Percentiles rank a stretch among this genome's conserved stretches.
phyloP scores from a whole-genome alignment of 2,329 filamentous ascomycete genomes.

The Penicillium aurantiogriseum region DNA sequence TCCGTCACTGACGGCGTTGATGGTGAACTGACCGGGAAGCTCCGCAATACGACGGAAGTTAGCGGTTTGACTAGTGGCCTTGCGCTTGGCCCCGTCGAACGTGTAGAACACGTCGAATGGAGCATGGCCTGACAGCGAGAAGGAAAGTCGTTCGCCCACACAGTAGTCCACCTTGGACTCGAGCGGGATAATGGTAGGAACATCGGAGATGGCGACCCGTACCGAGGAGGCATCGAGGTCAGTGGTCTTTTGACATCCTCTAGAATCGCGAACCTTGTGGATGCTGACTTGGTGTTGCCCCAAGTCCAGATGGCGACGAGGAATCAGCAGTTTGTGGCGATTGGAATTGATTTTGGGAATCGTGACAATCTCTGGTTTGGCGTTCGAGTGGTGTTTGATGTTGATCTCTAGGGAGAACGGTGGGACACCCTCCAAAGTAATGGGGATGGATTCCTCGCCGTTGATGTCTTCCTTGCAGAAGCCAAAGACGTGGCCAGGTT shows the following conservation, averaged over 20 bases:
- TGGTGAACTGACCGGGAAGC: constrained; percentile 80
- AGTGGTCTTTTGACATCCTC: constrained; percentile 79
- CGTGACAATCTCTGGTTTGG: constrained; percentile 74
- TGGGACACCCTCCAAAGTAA: constrained; percentile 75
- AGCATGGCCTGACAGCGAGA: constrained; percentile 83
- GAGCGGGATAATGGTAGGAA: constrained; percentile 83
- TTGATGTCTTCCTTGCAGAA: constrained; percentile 85
- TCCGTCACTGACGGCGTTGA: constrained; percentile 82
- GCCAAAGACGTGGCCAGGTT: constrained; percentile 89
- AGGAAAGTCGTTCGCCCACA: constrained; percentile 90
- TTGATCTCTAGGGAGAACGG: constrained; percentile 91
- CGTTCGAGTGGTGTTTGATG: constrained; percentile 84
- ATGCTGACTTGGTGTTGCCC: constrained; percentile 89
- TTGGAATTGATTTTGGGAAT: constrained; percentile 76
- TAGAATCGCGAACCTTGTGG: constrained; percentile 81
- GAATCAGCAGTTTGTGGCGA: constrained; percentile 77
- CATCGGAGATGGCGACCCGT: constrained; percentile 88
- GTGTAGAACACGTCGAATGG: constrained; percentile 93
- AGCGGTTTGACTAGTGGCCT: constrained; percentile 68
- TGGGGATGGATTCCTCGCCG: constrained; percentile 82
- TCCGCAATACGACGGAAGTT: constrained; percentile 93
- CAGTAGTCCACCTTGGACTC: constrained; percentile 87
- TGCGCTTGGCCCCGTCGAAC: constrained; percentile 75
- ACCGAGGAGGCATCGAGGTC: constrained; percentile 72
- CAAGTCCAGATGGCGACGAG: constrained; percentile 77